Base-by-base conservation (phyloP, 129 eudicot species). In the Pittosporum tobira region DNA sequence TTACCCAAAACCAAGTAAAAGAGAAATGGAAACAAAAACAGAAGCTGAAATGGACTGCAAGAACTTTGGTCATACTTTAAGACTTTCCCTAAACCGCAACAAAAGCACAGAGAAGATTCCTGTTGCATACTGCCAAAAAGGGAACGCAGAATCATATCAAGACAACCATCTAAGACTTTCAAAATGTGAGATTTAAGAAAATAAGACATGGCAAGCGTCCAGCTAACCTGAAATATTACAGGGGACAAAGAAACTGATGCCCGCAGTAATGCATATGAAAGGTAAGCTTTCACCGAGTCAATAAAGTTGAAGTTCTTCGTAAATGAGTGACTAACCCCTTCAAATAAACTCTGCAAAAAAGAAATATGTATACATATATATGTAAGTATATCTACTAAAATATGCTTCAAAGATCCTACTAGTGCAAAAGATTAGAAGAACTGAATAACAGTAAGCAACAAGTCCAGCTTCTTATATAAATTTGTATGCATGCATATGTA, bases 281-380 rank as follows among this genome's bases (percentile, higher is more conserved):
- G 88, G 75, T 87, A 80, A 72, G 96, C 94, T 81, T 82, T 91
- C 51, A 87, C 80, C 6, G 96, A 91, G 80, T 87, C 99, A 54
- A 91, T 87, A 67, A 91, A 87, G 38, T 74, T 77, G 71, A 83
- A 84, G 77, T 86, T 84, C 67, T 83, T 86, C 12, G 99, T 85
- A 68, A 91, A 91, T 31, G 96, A 77, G 63, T 71, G 76, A 69
- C 83, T 79, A 63, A 81, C 94, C 29, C 99, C 99, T 70, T 91
- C 99, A 70, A 91, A 61, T 51, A 87, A 64, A 64, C 94, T 96
- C 96, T 90, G 89, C 75, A 60, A 73, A 68, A 30, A 56, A 31
- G 45, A 30, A 16, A 31, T 19, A 7, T 22, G 31, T 11, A 31
- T 14, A 9, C 19, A 19, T 55, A 46, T 42, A 42, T n/a, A 59